Conservation (phyloP, 2,329 filamentous ascomycete genomes). For the Xylariaceae sp. region DNA sequence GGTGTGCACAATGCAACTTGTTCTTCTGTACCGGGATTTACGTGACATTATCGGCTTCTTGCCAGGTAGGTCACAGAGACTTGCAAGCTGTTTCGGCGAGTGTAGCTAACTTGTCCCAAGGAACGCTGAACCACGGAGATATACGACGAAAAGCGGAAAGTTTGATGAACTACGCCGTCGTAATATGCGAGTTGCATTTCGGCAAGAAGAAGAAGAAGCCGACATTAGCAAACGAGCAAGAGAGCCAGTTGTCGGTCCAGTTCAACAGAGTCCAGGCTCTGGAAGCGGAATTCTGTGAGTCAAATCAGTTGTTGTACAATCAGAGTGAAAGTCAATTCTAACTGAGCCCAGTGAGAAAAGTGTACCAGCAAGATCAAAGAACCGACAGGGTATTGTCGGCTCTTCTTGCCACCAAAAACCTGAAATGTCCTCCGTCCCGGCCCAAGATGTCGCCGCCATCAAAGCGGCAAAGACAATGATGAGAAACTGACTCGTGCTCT, state of each 20-base stretch:
- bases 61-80: constrained; percentile 17
- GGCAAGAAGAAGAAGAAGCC: constrained; percentile 28
- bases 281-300: constrained; percentile 26
- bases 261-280: constrained; percentile 22
- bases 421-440: constrained; percentile 20
- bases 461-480: constrained; percentile 23
- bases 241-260: constrained; percentile 17
- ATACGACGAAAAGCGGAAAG: constrained; percentile 12
- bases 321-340: not conserved
- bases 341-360: constrained; percentile 16
- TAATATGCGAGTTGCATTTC: constrained; percentile 30
- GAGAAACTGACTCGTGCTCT: not conserved
- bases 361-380: constrained; percentile 17
- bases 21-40: constrained; percentile 44
- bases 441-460: constrained; percentile 17
- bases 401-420: constrained; percentile 20
- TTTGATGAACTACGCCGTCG: constrained; percentile 27
- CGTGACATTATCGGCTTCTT: constrained; percentile 21
- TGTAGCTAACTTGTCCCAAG: constrained; percentile 19
- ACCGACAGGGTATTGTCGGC: constrained; percentile 23
- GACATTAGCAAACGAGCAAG: constrained; percentile 14
- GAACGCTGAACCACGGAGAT: constrained; percentile 10
- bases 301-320: not conserved
- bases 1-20: constrained; percentile 45
- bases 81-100: not conserved